Evolutionary conservation across 2,329 filamentous ascomycete species (phyloP), one percentile per base, ranked within the genome.

Genomic region (Phialocephala subalpina): DNA sequence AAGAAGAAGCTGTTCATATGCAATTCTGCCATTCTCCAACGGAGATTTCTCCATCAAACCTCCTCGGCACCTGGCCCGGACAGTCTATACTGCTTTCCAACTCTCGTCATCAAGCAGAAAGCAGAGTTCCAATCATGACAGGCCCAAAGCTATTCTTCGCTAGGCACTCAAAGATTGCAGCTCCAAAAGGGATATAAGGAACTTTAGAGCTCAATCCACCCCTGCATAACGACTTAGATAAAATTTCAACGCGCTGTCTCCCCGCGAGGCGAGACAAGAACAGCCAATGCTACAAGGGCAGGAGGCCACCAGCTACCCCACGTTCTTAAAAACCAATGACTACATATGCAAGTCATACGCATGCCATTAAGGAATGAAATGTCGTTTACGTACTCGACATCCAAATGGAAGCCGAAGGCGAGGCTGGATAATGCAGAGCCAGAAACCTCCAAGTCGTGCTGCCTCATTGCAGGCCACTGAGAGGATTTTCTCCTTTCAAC

Each of bases 141-240:
- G 67, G 65, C 3, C 47, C 67, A 60, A 67, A 66, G 4, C 14
- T n/a, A 22, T 62, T 67, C 33, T 67, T 65, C 16, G 66, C 67
- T 1, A 66, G 68, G 59, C 68, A 71, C 3, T 33, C 58, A 49
- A 68, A 68, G 11, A 22, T 40, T 14, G 64, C 64, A 14, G 33
- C 45, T 3, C 69, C 67, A 58, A 70, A 72, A 3, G 67, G 64
- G 57, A 69, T 63, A 33, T 59, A 70, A 0, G 27, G 57, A 12
- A n/a, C 9, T 27, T 63, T 63, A 12, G 14, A 33, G 3, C 29
- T 33, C 29, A 27, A 16, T 33, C 25, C 18, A 14, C 12, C n/a
- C 25, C 22, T 29, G 18, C 25, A 11, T 29, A 80, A 6, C 79
- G 74, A 6, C 64, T 63, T 0, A 68, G 71, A 8, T 38, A 9